These are phyloP conservation scores for Geranium brycei DNA, from an alignment of 345 rosid species.

Conservation along the genomic window DNA sequence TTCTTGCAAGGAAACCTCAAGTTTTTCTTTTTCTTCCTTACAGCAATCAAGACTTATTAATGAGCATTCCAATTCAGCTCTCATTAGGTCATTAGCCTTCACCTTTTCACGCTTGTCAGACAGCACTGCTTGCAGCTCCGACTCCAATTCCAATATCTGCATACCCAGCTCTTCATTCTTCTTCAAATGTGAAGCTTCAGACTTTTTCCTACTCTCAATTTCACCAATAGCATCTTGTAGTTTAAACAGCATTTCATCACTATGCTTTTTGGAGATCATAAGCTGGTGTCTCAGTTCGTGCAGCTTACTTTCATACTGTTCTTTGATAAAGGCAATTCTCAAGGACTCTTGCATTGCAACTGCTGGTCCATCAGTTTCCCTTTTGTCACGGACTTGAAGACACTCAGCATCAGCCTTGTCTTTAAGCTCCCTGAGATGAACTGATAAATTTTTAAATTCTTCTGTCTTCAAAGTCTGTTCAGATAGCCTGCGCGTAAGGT, in stretches of 20 bases:
- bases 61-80: constrained; percentile 90
- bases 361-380: constrained; percentile 37
- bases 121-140: constrained; percentile 43
- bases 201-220: constrained; percentile 57
- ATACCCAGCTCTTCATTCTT: constrained; percentile 65
- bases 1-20: constrained; percentile 55
- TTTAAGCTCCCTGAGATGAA: constrained; percentile 79
- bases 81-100: constrained; percentile 63
- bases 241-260: constrained; percentile 87
- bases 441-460: constrained; percentile 69
- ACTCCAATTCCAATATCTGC: constrained; percentile 64
- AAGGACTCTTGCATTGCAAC: constrained; percentile 74
- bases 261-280: constrained; percentile 67
- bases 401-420: constrained; percentile 71
- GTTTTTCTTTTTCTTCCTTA: constrained; percentile 79
- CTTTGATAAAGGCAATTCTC: constrained; percentile 93
- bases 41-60: constrained; percentile 90
- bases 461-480: constrained; percentile 77
- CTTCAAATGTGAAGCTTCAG: constrained; percentile 67
- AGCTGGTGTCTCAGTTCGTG: constrained; percentile 85
- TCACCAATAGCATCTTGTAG: constrained; percentile 86
- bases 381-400: constrained; percentile 42
- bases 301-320: constrained; percentile 71
- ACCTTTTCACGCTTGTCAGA: constrained; percentile 68
- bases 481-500: constrained; percentile 58